Conservation (phyloP, 1,284 basidiomycete species). For the Mrakiaceae sp. region DNA sequence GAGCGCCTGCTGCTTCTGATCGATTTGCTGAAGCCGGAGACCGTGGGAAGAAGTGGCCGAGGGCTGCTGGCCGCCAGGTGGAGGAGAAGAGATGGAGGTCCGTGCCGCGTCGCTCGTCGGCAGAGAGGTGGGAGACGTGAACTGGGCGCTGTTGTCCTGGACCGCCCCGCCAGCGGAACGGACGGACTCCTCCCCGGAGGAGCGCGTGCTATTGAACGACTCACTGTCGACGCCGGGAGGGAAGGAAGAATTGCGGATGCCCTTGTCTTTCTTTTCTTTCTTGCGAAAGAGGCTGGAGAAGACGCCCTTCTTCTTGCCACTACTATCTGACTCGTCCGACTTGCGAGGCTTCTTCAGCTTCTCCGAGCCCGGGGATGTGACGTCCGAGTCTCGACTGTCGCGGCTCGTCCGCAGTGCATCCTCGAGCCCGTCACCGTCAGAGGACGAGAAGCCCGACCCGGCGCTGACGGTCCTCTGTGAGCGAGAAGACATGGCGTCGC, state of each 20-base stretch:
- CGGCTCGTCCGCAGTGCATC: neutral
- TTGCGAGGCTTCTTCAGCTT: conserved; percentile 23
- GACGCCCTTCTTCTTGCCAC: conserved; percentile 28
- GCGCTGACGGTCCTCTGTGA: conserved; percentile 23
- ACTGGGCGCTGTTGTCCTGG: conserved; percentile 18
- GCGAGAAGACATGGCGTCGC: conserved; percentile 13
- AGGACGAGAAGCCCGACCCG: conserved; percentile 16
- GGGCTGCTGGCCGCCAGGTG: conserved; percentile 26
- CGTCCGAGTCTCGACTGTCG: neutral
- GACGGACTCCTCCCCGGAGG: conserved; percentile 21
- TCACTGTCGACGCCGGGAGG: neutral
- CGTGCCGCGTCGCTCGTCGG: conserved; percentile 19
- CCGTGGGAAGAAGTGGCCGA: conserved; percentile 36
- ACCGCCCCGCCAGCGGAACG: conserved; percentile 27
- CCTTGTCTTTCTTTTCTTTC: conserved; percentile 50
- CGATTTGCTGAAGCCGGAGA: conserved; percentile 65
- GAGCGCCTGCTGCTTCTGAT: conserved; percentile 74
- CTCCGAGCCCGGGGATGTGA: conserved; percentile 13
- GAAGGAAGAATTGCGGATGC: neutral
- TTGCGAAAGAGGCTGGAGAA: conserved; percentile 69
- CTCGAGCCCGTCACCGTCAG: conserved; percentile 10
- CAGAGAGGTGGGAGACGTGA: conserved; percentile 7
- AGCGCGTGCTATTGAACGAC: neutral
- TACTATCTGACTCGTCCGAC: conserved; percentile 21
- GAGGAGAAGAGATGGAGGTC: conserved; percentile 23